A percentile compares a stretch with the other conserved stretches of the same genome.
phyloP scores from a whole-genome alignment of 176 grass and related monocot species.

The Hsuehochloa calcarea region DNA sequence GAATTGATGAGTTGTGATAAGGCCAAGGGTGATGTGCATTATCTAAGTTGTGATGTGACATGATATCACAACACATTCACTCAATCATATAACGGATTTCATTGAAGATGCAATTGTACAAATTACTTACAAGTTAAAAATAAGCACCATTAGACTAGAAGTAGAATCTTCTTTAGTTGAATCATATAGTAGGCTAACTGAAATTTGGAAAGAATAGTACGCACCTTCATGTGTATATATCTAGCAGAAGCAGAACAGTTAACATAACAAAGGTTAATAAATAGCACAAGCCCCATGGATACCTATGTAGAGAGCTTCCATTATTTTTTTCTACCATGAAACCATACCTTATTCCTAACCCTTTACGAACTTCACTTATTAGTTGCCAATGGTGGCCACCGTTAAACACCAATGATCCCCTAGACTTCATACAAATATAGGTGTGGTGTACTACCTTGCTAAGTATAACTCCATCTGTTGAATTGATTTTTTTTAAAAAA shows the following conservation, averaged over 20 bases:
- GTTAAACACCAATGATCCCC: not conserved
- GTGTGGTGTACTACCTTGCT: not conserved
- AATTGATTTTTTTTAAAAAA: constrained; percentile 14
- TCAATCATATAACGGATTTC: not conserved
- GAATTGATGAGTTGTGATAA: not conserved
- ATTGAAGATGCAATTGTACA: not conserved
- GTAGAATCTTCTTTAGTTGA: not conserved
- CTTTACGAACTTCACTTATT: not conserved
- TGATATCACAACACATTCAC: not conserved
- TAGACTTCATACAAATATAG: not conserved
- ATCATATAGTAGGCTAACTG: not conserved
- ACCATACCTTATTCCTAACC: not conserved
- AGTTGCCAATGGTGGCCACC: not conserved
- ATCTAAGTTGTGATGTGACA: not conserved
- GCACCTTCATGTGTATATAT: not conserved
- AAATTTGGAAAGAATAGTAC: not conserved
- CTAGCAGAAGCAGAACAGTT: not conserved
- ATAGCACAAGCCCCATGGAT: not conserved
- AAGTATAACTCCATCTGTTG: not conserved
- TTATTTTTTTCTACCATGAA: constrained; percentile 7
- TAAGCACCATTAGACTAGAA: not conserved
- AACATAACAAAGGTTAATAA: not conserved
- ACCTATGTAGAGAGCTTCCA: not conserved
- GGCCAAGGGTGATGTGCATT: not conserved
- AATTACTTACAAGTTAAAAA: not conserved